A percentile compares a stretch with the other conserved stretches of the same genome.
These are phyloP conservation scores for Aspergillus hiratsukae DNA, from an alignment of 2,329 filamentous ascomycete genomes.

Conservation along the genomic window DNA sequence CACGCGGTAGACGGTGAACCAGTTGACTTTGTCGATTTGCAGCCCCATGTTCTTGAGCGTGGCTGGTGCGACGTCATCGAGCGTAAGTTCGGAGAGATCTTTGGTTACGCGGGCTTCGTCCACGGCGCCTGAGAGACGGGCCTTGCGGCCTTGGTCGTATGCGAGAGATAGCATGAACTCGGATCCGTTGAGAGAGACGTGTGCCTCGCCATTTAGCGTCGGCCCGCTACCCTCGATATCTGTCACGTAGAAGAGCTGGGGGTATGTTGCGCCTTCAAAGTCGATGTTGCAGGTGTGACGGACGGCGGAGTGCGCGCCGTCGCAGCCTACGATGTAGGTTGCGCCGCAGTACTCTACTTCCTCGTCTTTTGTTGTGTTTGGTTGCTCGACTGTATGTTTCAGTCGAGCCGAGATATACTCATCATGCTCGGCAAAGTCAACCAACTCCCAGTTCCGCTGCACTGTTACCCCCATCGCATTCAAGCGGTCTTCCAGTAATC, in stretches of 20 bases:
- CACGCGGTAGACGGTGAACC: constrained; percentile 45
- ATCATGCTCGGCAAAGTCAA: constrained; percentile 20
- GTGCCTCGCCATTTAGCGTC: constrained; percentile 27
- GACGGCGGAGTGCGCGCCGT: constrained; percentile 49
- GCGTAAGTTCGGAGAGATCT: constrained; percentile 19
- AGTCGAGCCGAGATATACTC: constrained; percentile 20
- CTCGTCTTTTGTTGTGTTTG: neutral
- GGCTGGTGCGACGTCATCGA: constrained; percentile 28
- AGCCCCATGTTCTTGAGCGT: constrained; percentile 19
- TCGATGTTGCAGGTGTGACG: constrained; percentile 38
- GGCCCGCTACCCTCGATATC: constrained; percentile 36
- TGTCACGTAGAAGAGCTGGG: constrained; percentile 43
- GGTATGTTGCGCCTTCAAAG: constrained; percentile 42
- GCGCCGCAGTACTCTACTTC: constrained; percentile 27
- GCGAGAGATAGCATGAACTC: constrained; percentile 36
- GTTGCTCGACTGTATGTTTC: constrained; percentile 1
- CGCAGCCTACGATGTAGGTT: constrained; percentile 49
- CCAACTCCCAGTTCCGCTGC: constrained; percentile 23
- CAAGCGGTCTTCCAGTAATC: constrained; percentile 23
- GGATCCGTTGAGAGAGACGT: constrained; percentile 29
- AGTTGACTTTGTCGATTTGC: constrained; percentile 27
- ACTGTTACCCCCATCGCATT: constrained; percentile 24
- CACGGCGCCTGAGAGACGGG: constrained; percentile 25
- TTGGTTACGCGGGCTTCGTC: constrained; percentile 15
- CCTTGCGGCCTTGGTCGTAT: constrained; percentile 18